A percentile compares a stretch with the other conserved stretches of the same genome.
phyloP scores from a whole-genome alignment of 305 asterid genomes.

The Ilex paraguariensis region DNA sequence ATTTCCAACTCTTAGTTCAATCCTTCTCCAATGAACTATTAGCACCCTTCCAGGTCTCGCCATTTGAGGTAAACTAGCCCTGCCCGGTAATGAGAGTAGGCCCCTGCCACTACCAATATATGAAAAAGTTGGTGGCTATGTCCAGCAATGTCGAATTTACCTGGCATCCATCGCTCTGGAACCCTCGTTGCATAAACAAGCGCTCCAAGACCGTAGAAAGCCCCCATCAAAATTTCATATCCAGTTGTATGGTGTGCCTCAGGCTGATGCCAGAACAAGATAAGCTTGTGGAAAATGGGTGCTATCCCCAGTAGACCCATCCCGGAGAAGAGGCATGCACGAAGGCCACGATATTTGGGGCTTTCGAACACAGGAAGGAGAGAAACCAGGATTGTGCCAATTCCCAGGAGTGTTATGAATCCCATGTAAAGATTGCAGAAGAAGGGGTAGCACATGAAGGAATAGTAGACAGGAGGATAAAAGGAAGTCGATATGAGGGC shows the following conservation, averaged over 20 bases:
- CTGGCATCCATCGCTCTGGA: conserved; percentile 97
- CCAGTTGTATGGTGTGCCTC: conserved; percentile 86
- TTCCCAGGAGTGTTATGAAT: conserved; percentile 72
- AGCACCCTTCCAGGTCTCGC: conserved; percentile 91
- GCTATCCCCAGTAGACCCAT: conserved; percentile 88
- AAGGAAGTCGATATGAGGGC: conserved; percentile 91
- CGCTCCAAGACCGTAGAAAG: conserved; percentile 73
- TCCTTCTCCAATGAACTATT: conserved; percentile 12
- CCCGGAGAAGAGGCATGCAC: conserved; percentile 75
- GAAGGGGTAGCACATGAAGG: conserved; percentile 93
- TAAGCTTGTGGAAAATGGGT: conserved; percentile 85
- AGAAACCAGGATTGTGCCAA: conserved; percentile 61
- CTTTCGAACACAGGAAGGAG: conserved; percentile 81
- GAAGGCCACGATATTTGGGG: conserved; percentile 72
- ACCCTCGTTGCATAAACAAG: conserved; percentile 71
- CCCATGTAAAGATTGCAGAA: conserved; percentile 86
- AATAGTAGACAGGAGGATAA: conserved; percentile 90
- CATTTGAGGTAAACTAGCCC: conserved; percentile 88
- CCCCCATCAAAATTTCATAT: conserved; percentile 86
- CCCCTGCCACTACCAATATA: conserved; percentile 94
- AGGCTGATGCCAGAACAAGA: conserved; percentile 78
- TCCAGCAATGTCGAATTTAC: conserved; percentile 91
- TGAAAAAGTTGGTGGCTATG: conserved; percentile 93
- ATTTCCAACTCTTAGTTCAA: neutral
- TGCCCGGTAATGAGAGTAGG: conserved; percentile 79